Evolutionary conservation across 805 yeast genomes (phyloP).

Genomic region (Hagleromyces aurorensis): DNA sequence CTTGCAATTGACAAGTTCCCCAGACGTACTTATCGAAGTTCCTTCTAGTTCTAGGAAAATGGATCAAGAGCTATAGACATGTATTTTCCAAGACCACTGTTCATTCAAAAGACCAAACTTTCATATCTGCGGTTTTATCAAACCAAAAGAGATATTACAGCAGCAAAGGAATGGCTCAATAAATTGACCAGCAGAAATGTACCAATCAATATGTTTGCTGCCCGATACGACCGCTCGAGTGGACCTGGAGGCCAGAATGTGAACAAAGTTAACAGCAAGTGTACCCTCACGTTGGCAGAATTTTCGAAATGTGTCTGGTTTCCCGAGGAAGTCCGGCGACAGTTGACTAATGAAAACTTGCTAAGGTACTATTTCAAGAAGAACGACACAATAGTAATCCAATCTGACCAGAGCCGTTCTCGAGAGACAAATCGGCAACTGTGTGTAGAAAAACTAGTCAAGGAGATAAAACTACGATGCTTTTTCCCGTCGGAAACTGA

Average conservation of each 20-base stretch:
- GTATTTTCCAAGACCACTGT: too few species aligned
- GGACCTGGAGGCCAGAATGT: constrained; percentile 91
- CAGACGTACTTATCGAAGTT: too few species aligned
- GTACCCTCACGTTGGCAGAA: constrained; percentile 44
- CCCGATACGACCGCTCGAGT: constrained; percentile 43
- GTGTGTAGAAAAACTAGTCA: constrained; percentile 53
- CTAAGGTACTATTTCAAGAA: constrained; percentile 48
- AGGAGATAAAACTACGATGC: constrained; percentile 41
- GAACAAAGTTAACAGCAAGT: constrained; percentile 56
- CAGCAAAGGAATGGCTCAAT: constrained; percentile 31
- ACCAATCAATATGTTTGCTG: constrained; percentile 14
- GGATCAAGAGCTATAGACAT: too few species aligned
- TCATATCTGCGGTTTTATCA: too few species aligned
- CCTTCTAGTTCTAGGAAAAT: too few species aligned
- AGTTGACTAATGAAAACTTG: constrained; percentile 30
- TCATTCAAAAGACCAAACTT: too few species aligned
- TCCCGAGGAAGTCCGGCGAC: constrained; percentile 43
- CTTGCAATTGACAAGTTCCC: too few species aligned
- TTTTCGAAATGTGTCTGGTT: constrained; percentile 51
- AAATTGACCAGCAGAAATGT: constrained; percentile 35
- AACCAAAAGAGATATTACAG: background rate
- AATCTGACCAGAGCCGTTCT: constrained; percentile 51
- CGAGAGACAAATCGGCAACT: constrained; percentile 48
- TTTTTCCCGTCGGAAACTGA: constrained; percentile 42
- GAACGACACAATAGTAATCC: constrained; percentile 48